Conservation (phyloP, 75 land plant genomes). For the Pinus albicaulis region DNA sequence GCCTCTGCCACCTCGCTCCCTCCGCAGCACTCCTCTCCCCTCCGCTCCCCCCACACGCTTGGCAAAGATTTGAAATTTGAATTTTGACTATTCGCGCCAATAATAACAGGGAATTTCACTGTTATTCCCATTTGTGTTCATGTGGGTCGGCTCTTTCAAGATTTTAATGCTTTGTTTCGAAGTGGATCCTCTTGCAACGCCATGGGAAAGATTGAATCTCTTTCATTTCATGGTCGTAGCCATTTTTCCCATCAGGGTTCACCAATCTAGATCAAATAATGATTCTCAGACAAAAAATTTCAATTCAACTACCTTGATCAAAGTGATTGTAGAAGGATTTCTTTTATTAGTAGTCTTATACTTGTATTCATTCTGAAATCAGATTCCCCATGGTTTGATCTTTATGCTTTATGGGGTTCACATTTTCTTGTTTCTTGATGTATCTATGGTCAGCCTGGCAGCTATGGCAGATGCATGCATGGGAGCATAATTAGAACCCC, state of each 20-base stretch:
- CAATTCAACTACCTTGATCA: too few species aligned
- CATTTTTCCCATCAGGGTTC: constrained; percentile 43
- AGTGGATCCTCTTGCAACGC: constrained; percentile 38
- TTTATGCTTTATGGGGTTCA: constrained; percentile 26
- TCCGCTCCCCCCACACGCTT: too few species aligned
- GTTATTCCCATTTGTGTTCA: constrained; percentile 57
- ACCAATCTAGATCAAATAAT: too few species aligned
- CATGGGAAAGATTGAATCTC: neutral
- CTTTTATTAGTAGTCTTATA: constrained; percentile 11
- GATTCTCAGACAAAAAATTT: too few species aligned
- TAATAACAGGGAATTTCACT: too few species aligned
- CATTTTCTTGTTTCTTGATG: constrained; percentile 36
- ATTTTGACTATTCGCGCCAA: too few species aligned
- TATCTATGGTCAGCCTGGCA: too few species aligned
- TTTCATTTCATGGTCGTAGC: constrained; percentile 19
- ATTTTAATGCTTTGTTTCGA: constrained; percentile 65
- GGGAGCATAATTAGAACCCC: constrained; percentile 50
- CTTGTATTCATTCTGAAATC: constrained; percentile 7
- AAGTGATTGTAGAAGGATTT: neutral
- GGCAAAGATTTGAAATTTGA: too few species aligned
- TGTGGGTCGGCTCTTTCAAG: constrained; percentile 6
- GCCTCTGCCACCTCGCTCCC: too few species aligned
- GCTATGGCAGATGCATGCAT: constrained; percentile 17
- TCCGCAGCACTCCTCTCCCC: too few species aligned
- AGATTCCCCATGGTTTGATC: constrained; percentile 12